Percentiles rank a stretch among this genome's conserved stretches.
These are phyloP conservation scores for Globomyces sp. DNA, from an alignment of 371 early-diverging fungal species.

Conservation along the genomic window DNA sequence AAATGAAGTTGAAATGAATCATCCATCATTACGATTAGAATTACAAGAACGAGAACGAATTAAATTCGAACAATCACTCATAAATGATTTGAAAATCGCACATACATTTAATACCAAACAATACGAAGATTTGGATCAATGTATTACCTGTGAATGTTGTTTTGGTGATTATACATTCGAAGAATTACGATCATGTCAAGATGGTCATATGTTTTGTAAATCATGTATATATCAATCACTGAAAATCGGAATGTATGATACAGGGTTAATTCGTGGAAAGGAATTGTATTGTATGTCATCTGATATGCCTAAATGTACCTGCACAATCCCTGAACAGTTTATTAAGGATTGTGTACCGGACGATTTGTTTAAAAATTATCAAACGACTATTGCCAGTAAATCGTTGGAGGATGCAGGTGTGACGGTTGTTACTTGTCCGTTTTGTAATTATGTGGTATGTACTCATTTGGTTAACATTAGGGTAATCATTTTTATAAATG, in stretches of 20 bases:
- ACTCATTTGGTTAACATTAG: too few relatives aligned
- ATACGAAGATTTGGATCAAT: conserved; percentile 26
- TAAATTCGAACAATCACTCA: not conserved
- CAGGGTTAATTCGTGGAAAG: conserved; percentile 53
- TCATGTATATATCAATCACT: conserved; percentile 47
- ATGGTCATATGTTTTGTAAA: conserved; percentile 59
- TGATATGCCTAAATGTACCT: conserved; percentile 39
- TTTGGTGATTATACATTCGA: conserved; percentile 56
- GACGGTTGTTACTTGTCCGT: conserved; percentile 49
- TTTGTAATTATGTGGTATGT: conserved; percentile 40
- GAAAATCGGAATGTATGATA: conserved; percentile 57
- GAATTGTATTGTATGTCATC: conserved; percentile 41
- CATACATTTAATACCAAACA: conserved; percentile 2
- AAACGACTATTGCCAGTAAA: conserved; percentile 44
- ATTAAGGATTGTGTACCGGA: conserved; percentile 33
- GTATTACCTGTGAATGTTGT: conserved; percentile 59
- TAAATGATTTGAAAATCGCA: not conserved
- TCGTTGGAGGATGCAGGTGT: conserved; percentile 27
- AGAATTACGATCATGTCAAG: conserved; percentile 48
- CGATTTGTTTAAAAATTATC: conserved; percentile 33
- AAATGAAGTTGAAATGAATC: not conserved
- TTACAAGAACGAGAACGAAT: not conserved
- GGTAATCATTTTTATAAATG: too few relatives aligned
- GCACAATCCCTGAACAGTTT: conserved; percentile 30
- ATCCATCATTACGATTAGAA: conserved; percentile 6